These are phyloP conservation scores for Plasmodium vinckei DNA, from an alignment of 169 alveolate species.

Conservation along the genomic window DNA sequence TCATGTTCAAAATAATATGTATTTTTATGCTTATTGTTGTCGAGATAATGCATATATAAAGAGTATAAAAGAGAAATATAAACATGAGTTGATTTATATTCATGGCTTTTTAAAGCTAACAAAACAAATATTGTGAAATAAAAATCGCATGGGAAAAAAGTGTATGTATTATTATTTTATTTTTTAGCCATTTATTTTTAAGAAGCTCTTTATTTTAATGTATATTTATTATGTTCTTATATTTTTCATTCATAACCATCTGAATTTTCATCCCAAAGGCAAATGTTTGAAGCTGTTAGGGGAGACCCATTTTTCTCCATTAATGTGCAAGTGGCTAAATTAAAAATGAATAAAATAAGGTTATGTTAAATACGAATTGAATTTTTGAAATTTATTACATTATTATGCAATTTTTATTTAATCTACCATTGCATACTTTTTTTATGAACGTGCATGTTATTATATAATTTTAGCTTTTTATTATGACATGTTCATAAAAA, in stretches of 20 bases:
- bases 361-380: not conserved
- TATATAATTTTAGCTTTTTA: not conserved
- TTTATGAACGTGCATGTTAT: too few species aligned
- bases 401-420: not conserved
- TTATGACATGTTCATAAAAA: not conserved
- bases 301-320: conserved; percentile 88
- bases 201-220: too few species aligned
- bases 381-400: not conserved
- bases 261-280: conserved; percentile 87
- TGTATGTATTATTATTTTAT: too few species aligned
- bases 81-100: too few species aligned
- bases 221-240: not conserved
- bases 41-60: too few species aligned
- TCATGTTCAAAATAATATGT: not conserved
- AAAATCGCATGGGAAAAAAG: too few species aligned
- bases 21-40: too few species aligned
- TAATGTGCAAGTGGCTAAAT: conserved; percentile 84
- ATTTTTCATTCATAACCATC: conserved; percentile 78
- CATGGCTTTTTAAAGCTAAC: too few species aligned
- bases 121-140: too few species aligned
- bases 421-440: too few species aligned
- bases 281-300: conserved; percentile 85
- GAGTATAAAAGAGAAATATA: too few species aligned
- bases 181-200: too few species aligned
- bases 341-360: conserved; percentile 35